A percentile compares a stretch with the other conserved stretches of the same genome.
phyloP scores from a whole-genome alignment of 78 protist genomes.

The Salpingoeca rosetta region DNA sequence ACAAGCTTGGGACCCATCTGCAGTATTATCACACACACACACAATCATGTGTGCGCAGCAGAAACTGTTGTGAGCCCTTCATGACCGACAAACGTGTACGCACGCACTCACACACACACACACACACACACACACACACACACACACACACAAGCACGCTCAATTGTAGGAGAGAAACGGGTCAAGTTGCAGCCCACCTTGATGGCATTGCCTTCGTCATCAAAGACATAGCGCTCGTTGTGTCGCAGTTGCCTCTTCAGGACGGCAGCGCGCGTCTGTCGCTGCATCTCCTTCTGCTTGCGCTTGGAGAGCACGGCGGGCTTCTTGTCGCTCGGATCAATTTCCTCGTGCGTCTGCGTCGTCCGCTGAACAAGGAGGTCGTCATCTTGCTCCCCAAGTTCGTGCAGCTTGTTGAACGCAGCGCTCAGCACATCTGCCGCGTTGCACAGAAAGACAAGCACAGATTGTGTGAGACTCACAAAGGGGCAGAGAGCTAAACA shows the following conservation, averaged over 20 bases:
- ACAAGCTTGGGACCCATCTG: neutral
- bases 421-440: too few relatives aligned
- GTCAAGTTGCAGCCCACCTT: too few relatives aligned
- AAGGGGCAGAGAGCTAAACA: neutral
- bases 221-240: neutral
- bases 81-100: too few relatives aligned
- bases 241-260: neutral
- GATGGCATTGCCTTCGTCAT: neutral
- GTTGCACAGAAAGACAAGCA: too few relatives aligned
- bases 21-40: too few relatives aligned
- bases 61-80: too few relatives aligned
- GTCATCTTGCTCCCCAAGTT: neutral
- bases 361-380: neutral
- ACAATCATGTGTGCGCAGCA: too few relatives aligned
- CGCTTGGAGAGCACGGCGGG: neutral
- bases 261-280: neutral
- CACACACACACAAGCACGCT: too few relatives aligned
- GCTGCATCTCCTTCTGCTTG: neutral
- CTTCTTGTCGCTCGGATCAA: neutral
- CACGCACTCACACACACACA: too few relatives aligned
- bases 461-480: neutral
- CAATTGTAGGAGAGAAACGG: too few relatives aligned
- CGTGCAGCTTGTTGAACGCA: neutral
- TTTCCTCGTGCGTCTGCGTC: neutral
- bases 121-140: too few relatives aligned